Base-by-base conservation (phyloP, 164 flowering plant genomes). In the Vitis amurensis region DNA sequence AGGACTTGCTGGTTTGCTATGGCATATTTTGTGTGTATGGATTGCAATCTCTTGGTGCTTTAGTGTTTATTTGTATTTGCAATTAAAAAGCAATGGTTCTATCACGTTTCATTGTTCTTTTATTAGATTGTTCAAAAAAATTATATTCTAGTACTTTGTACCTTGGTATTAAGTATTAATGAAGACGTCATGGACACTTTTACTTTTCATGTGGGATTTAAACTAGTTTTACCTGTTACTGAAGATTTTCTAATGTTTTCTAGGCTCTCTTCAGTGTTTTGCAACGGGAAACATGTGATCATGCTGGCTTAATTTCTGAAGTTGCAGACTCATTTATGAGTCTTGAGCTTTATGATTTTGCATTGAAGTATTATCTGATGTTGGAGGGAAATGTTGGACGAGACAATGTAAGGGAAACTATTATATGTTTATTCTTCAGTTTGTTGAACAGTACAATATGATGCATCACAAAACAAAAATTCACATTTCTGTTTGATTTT, bases 301-400 rank as follows among this genome's bases (percentile, higher is more conserved):
- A 70, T 44, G 64, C 70, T 14, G 72, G 79, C 62, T 78, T 87
- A 74, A 75, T 86, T 60, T 68, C 27, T 56, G 81, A 82, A 64
- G 88, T 84, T 68, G 97, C 83, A 10, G 84, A 90, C 72, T 63
- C 88, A 16, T 79, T 78, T 31, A 71, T 80, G 85, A 77, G 60
- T 59, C 80, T 76, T 65, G 81, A 76, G 61, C 84, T 81, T 50
- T 69, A 71, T 79, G 83, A 81, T 59, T 74, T 67, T 73, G 93
- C 91, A 27, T 74, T 91, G 79, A 85, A 81, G 72, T 90, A 83
- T 74, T 90, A 85, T 75, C 68, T 76, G 60, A 71, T 86, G 83
- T 74, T 86, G 71, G 89, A 84, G 55, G 82, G 69, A 59, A 72
- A 61, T 60, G 65, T 37, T 68, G 68, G 67, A 37, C 64, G 69